Base-by-base conservation (phyloP, 441 rosid genomes). In the Manihot esculenta region DNA sequence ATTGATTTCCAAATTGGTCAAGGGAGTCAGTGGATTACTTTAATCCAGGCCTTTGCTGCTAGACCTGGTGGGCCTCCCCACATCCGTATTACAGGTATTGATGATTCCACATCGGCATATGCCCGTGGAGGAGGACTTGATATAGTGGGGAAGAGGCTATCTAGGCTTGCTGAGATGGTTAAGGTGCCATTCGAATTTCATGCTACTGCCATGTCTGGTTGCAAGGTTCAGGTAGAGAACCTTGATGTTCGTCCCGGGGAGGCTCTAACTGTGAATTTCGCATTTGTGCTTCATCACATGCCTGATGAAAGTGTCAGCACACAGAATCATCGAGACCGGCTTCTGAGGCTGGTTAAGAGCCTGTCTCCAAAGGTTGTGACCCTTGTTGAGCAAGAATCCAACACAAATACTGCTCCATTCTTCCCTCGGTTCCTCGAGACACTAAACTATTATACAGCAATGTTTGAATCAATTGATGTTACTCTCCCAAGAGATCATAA, bases 41-140 rank as follows among this genome's bases (percentile, higher is more conserved):
- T 92, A 55, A 88, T 92, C 73, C 97, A 92, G 79, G 97, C 97
- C 38, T 89, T 92, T 74, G 92, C 97, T 20, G 96, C 94, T 54
- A 87, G 97, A 72, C 97, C 96, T 3, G 89, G 97, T 20, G 95
- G 97, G 11, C 89, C 97, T 24, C 97, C 97, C n/a, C 85, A 78
- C 70, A 89, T 92, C 68, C 84, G 92, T 38, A 89, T 92, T 61
- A 92, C 96, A 2, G 90, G 94, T 60, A 74, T 92, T 0, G 96
- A 89, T 55, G 96, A 88, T 81, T 79, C 82, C 54, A 78, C 82
- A 1, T 89, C 94, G 26, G 92, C 94, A 4, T 88, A 89, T 82
- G 97, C 95, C 26, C 92, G 91, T 68, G 94, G 92, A 72, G 97
- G 96, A 69, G 90, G 90, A 44, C 61, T 84, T 56, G 72, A 75